These are phyloP conservation scores for Parathielavia appendiculata DNA, from an alignment of 495 filamentous ascomycete genomes.

Conservation along the genomic window DNA sequence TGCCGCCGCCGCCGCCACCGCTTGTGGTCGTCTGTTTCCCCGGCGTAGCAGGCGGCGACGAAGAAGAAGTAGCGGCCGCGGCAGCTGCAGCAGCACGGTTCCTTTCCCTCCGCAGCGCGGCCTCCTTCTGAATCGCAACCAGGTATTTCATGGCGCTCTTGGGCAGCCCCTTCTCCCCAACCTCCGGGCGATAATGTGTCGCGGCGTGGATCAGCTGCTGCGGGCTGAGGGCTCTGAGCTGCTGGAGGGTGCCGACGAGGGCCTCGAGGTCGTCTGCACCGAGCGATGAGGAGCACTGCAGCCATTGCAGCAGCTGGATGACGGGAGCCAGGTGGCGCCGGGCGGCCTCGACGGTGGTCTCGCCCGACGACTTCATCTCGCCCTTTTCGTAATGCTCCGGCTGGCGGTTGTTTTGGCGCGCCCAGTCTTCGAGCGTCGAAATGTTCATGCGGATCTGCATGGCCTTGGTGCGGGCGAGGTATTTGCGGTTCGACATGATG, in stretches of 20 bases:
- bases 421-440: constrained; percentile 93
- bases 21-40: constrained; percentile 15
- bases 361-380: constrained; percentile 78
- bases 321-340: constrained; percentile 80
- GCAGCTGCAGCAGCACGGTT: constrained; percentile 28
- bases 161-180: constrained; percentile 85
- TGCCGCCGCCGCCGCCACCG: neutral
- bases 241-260: constrained; percentile 76
- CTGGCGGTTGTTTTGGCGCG: constrained; percentile 82
- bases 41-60: constrained; percentile 33
- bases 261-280: constrained; percentile 82
- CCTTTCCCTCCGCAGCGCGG: constrained; percentile 50
- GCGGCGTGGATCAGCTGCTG: constrained; percentile 89
- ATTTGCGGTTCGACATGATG: constrained; percentile 91
- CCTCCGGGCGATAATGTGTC: constrained; percentile 89
- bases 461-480: constrained; percentile 92
- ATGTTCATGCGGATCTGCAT: constrained; percentile 99
- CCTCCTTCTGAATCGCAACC: constrained; percentile 69
- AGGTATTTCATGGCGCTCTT: constrained; percentile 86
- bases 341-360: constrained; percentile 76
- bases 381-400: constrained; percentile 95
- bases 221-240: constrained; percentile 75
- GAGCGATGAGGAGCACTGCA: constrained; percentile 94
- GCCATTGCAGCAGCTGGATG: constrained; percentile 94
- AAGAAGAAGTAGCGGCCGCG: constrained; percentile 23